A percentile compares a stretch with the other conserved stretches of the same genome.
phyloP scores from a whole-genome alignment of 768 basidiomycete genomes.

The Tricholoma furcatifolium region DNA sequence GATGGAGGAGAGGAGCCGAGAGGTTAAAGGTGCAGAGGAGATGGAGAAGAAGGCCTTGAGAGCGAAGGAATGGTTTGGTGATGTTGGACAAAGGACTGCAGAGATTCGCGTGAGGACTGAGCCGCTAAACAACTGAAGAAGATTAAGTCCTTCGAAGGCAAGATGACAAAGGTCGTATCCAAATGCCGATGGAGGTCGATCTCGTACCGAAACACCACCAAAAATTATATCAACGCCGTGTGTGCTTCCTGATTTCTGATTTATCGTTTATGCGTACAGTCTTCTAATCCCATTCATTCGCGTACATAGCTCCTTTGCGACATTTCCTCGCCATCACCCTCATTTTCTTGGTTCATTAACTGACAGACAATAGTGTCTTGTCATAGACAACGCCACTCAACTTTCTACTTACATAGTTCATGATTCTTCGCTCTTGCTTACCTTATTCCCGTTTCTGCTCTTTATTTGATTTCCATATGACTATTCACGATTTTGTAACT shows the following conservation, averaged over 20 bases:
- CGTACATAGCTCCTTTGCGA: not conserved
- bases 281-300: slow-evolving; percentile 3
- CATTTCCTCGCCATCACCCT: slow-evolving; percentile 5
- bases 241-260: not conserved
- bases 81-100: slow-evolving; percentile 46
- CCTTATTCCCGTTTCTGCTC: not conserved
- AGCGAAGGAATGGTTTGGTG: slow-evolving; percentile 73
- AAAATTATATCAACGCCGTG: not conserved
- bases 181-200: slow-evolving; percentile 1
- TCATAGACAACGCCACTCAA: slow-evolving; percentile 4
- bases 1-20: slow-evolving; percentile 75
- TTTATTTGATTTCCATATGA: slow-evolving; percentile 6
- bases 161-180: slow-evolving; percentile 15
- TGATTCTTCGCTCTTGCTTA: slow-evolving; percentile 1
- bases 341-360: not conserved
- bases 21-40: slow-evolving; percentile 78
- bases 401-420: not conserved
- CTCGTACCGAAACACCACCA: not conserved
- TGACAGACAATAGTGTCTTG: slow-evolving; percentile 1
- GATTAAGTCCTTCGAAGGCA: not conserved
- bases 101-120: slow-evolving; percentile 36
- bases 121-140: slow-evolving; percentile 8
- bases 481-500: slow-evolving; percentile 9
- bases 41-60: slow-evolving; percentile 63
- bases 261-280: slow-evolving; percentile 4